Percentiles rank a stretch among this genome's conserved stretches.
Conservation (phyloP, 2,329 filamentous ascomycete species). For the Nothopassalora personata region DNA sequence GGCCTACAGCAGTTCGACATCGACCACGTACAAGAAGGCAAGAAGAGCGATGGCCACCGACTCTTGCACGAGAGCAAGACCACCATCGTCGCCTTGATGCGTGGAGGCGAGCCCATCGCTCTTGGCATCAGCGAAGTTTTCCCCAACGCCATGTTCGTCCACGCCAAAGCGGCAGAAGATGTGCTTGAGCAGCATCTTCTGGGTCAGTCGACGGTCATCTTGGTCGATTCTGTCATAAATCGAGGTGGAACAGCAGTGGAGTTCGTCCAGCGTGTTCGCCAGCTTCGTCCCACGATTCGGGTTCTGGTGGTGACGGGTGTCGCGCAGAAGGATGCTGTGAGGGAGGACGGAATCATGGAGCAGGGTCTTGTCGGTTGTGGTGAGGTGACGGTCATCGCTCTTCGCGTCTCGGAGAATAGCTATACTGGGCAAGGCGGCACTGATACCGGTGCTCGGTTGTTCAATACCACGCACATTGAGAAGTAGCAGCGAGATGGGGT, state of each 20-base stretch:
- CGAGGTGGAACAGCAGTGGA: slow-evolving; percentile 47
- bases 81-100: slow-evolving; percentile 57
- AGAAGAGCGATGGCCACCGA: slow-evolving; percentile 40
- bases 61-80: slow-evolving; percentile 47
- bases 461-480: slow-evolving; percentile 50
- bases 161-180: slow-evolving; percentile 40
- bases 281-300: slow-evolving; percentile 35
- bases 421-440: slow-evolving; percentile 49
- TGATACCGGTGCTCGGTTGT: slow-evolving; percentile 57
- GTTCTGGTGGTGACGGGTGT: slow-evolving; percentile 54
- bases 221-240: slow-evolving; percentile 60
- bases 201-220: slow-evolving; percentile 39
- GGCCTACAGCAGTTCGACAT: slow-evolving; percentile 49
- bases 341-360: slow-evolving; percentile 25
- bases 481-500: not conserved
- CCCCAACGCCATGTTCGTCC: slow-evolving; percentile 48
- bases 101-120: slow-evolving; percentile 59
- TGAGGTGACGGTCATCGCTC: slow-evolving; percentile 44
- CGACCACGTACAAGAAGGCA: slow-evolving; percentile 48
- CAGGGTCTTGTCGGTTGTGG: slow-evolving; percentile 4
- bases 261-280: slow-evolving; percentile 47
- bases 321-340: slow-evolving; percentile 40
- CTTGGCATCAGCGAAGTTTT: slow-evolving; percentile 52
- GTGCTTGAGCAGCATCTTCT: slow-evolving; percentile 41
- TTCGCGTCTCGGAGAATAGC: slow-evolving; percentile 54